Conservation (phyloP, 1,284 basidiomycete species). For the Irpex rosettiformis region DNA sequence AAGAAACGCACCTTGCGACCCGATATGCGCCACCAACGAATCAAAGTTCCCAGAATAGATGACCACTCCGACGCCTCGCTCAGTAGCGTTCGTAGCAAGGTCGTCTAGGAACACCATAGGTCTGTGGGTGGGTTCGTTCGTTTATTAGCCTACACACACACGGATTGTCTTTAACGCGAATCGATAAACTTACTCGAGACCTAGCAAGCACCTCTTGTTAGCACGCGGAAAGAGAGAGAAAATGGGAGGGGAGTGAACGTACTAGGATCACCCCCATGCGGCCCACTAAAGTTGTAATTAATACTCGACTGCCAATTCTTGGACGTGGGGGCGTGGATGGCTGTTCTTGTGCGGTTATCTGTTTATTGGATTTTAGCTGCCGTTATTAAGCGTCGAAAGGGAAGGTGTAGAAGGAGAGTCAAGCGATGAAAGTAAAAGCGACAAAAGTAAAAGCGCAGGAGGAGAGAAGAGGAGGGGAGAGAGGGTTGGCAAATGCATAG, state of each 20-base stretch:
- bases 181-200: constrained; percentile 9
- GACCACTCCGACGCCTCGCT: constrained; percentile 46
- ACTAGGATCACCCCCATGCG: constrained; percentile 11
- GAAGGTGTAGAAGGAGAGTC: no score
- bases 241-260: not conserved
- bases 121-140: constrained; percentile 27
- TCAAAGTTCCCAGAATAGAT: constrained; percentile 71
- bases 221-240: not conserved
- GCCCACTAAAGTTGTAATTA: constrained; percentile 13
- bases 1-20: constrained; percentile 57
- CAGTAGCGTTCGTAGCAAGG: constrained; percentile 58
- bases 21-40: constrained; percentile 58
- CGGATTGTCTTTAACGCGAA: not conserved
- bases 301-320: constrained; percentile 51
- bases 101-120: constrained; percentile 63
- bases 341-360: constrained; percentile 53
- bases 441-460: not conserved
- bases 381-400: no score
- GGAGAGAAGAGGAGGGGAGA: not conserved
- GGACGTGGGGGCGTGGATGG: constrained; percentile 69
- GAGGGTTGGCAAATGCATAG: no score
- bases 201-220: not conserved
- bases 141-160: not conserved
- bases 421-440: not conserved
- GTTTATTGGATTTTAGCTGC: not conserved